Base-by-base conservation (phyloP, 257 asterid genomes). In the Gynochthodes officinalis region DNA sequence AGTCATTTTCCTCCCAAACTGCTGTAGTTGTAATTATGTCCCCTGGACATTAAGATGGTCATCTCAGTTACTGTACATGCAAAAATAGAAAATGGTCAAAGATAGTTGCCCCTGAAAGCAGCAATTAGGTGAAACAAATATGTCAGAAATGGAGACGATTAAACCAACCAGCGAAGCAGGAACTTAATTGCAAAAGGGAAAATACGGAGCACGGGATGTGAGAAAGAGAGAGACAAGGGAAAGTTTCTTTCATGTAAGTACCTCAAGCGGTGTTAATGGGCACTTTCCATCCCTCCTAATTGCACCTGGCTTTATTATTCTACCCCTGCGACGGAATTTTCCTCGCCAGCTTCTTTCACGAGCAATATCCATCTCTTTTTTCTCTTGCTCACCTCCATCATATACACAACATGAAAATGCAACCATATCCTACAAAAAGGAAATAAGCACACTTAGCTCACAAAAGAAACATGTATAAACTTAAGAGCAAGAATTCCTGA, bases 331-430 rank as follows among this genome's bases (percentile, higher is more conserved):
- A 40, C 95, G 92, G 60, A 95, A 92, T 73, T 95, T 95, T 66
- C 99, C 99, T 75, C 98, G 87, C 99, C 99, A 94, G 82, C 99
- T 94, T 84, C 99, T 81, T 83, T 94, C 99, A 35, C 99, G 95
- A 55, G 96, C 98, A 77, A 87, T 77, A 83, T 95, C 98, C 99
- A 95, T 95, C 76, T 92, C 98, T 59, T 37, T 93, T 77, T 86
- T 90, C 78, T 95, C 99, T 85, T 92, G 95, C 69, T 90, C 95
- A 9, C 99, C 99, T 18, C 99, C 99, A 80, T 92, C 98, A 67
- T 92, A 95, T 72, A 82, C 83, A 83, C 99, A 95, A 83, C 99
- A 95, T 2, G 98, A 95, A 82, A 95, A 95, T 35, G 98, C 99
- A 81, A 95, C 99, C 99, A 95, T 95, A 78, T 95, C 99, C 99